phyloP scores from a whole-genome alignment of 23 red algal species.

The Gracilaria gracilis region DNA sequence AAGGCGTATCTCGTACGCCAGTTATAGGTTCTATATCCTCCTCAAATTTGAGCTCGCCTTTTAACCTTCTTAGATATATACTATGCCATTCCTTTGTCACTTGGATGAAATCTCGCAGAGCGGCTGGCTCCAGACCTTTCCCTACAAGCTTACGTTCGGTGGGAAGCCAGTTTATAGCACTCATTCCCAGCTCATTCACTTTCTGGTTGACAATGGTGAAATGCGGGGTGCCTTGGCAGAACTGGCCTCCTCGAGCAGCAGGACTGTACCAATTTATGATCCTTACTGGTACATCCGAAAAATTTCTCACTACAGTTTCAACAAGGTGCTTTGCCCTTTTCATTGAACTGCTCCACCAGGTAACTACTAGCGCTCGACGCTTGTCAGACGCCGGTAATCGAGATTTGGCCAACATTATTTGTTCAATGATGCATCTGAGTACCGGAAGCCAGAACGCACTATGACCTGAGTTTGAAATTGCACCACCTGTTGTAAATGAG shows the following conservation, averaged over 20 bases:
- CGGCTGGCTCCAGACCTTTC: constrained; percentile 1
- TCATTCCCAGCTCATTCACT: neutral
- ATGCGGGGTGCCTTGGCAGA: neutral
- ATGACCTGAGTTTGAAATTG: neutral
- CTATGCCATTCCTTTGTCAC: neutral
- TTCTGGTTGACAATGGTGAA: neutral
- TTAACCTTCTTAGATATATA: neutral
- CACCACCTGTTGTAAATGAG: neutral
- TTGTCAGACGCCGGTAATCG: neutral
- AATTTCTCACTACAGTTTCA: neutral
- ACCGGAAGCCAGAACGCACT: constrained; percentile 14
- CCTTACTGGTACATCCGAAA: neutral
- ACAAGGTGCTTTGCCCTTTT: neutral
- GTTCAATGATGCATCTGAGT: constrained; percentile 16
- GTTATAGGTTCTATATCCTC: constrained; percentile 10
- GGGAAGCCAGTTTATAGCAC: constrained; percentile 6
- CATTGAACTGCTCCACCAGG: neutral
- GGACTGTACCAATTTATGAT: constrained; percentile 5
- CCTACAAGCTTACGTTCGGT: neutral
- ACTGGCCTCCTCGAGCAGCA: neutral
- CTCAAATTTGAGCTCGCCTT: neutral
- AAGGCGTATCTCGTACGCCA: neutral
- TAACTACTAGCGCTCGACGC: neutral
- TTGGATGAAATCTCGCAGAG: constrained; percentile 1
- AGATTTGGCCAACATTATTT: constrained; percentile 2